A percentile compares a stretch with the other conserved stretches of the same genome.
Conservation (phyloP, 257 asterid species). For the Petrea volubilis region DNA sequence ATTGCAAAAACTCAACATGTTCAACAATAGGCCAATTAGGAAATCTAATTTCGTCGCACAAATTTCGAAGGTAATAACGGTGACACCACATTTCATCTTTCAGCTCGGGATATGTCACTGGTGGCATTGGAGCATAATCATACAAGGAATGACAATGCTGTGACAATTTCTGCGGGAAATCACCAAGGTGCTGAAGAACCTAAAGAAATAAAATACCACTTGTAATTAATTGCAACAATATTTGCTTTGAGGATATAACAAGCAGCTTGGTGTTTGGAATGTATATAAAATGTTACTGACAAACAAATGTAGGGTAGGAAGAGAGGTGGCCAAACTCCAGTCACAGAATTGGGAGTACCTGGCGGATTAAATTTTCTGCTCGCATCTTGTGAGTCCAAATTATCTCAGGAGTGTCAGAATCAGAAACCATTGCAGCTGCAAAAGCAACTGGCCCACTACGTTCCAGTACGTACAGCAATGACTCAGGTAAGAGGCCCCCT, state of each 20-base stretch:
- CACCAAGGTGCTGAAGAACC: constrained; percentile 99
- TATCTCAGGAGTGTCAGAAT: constrained; percentile 99
- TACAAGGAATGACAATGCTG: constrained; percentile 94
- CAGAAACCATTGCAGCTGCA: constrained; percentile 98
- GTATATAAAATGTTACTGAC: not conserved
- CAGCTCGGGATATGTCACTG: constrained; percentile 96
- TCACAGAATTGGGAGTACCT: constrained; percentile 51
- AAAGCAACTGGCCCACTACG: constrained; percentile 95
- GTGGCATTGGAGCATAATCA: constrained; percentile 99
- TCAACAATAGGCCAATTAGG: constrained; percentile 99
- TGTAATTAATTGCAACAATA: constrained; percentile 21
- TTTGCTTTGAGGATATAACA: constrained; percentile 18
- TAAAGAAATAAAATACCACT: constrained; percentile 30
- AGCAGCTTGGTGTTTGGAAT: constrained; percentile 16
- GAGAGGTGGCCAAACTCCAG: constrained; percentile 2
- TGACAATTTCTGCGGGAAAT: constrained; percentile 89
- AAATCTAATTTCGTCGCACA: constrained; percentile 96
- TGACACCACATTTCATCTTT: constrained; percentile 99
- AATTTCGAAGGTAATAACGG: constrained; percentile 89
- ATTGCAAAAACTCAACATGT: constrained; percentile 97
- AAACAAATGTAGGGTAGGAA: not conserved
- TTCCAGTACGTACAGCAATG: constrained; percentile 95
- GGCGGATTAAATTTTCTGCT: constrained; percentile 90
- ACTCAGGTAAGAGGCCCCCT: constrained; percentile 98
- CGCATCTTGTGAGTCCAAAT: constrained; percentile 99